Conservation (phyloP, 345 rosid genomes). For the Crucihimalaya himalaica region DNA sequence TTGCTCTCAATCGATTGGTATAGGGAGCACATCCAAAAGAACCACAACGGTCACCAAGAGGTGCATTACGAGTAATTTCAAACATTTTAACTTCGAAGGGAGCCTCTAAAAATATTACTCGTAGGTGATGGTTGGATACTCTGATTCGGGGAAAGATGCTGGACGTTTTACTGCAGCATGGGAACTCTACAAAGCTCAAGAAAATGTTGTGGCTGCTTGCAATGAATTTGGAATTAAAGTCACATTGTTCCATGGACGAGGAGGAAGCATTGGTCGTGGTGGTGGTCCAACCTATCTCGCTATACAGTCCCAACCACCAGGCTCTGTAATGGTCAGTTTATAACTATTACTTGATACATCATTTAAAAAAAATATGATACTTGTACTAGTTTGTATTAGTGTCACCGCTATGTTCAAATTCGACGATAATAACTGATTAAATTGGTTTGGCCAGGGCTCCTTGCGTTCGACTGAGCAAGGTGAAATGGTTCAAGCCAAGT, state of each 20-base stretch:
- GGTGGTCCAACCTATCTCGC: constrained; percentile 98
- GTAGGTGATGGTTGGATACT: constrained; percentile 98
- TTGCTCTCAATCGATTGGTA: constrained; percentile 95
- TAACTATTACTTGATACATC: not conserved
- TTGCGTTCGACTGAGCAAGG: constrained; percentile 98
- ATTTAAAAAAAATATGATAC: not conserved
- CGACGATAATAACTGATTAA: not conserved
- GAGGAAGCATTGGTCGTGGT: constrained; percentile 98
- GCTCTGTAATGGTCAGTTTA: constrained; percentile 89
- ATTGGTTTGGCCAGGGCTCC: constrained; percentile 60
- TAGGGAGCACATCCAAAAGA: constrained; percentile 69
- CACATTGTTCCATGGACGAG: constrained; percentile 96
- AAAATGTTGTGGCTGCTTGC: constrained; percentile 95
- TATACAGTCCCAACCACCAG: constrained; percentile 97
- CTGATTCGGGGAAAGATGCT: constrained; percentile 98
- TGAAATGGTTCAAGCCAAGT: constrained; percentile 99
- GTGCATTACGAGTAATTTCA: constrained; percentile 29
- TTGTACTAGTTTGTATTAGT: not conserved
- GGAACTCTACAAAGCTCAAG: constrained; percentile 99
- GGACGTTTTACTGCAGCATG: constrained; percentile 99
- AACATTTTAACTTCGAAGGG: not conserved
- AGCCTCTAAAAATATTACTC: not conserved
- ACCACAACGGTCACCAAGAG: constrained; percentile 94
- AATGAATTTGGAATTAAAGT: constrained; percentile 85
- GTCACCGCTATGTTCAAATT: not conserved